Evolutionary conservation across 2,329 filamentous ascomycete genomes (phyloP), one percentile per base, ranked within the genome.

Genomic region (Ophiocordyceps camponoti-floridani): DNA sequence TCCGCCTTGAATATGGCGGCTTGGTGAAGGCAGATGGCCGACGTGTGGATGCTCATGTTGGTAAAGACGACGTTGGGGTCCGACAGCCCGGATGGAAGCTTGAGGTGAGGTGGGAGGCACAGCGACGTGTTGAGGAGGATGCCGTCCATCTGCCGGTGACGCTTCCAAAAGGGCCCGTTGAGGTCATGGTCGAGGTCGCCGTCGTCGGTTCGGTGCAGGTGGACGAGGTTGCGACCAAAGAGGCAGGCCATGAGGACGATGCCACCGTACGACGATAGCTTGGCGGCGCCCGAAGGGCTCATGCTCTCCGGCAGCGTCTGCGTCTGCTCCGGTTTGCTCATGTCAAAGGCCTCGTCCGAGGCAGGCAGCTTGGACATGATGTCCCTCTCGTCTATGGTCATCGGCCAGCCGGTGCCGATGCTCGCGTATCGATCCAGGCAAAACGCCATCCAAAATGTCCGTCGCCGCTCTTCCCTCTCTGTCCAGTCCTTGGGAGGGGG

Each of bases 1-100:
- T 96, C 89, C 0, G 88, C 87, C 59, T 95, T 96, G 71, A 89
- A 95, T 18, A 98, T 96, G 26, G 91, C 91, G 2, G 89, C 91
- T 64, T 98, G 91, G 56, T 98, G 91, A n/a, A 98, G 68, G 59
- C 89, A 96, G 45, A 98, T 96, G 1, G 86, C 87, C 1, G 88
- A 94, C 0, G 91, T 94, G 58, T 96, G 88, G 30, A 98, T 86
- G 57, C 84, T 87, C 86, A 98, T 94, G 55, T 96, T 96, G 46
- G 84, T 78, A 58, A 95, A 96, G 4, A 96, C 78, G 45, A 89
- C 78, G 50, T 95, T 96, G 4, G 87, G 74, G 54, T 88, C 82
- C 14, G 70, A 66, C 31, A 94, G 65, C 0, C 85, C 86, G 14
- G 66, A 65, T 0, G 91, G 87, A 30, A 96, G 67, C 52, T 89